These are phyloP conservation scores for Penicillium sp. DNA, from an alignment of 2,329 filamentous ascomycete species.

Conservation along the genomic window DNA sequence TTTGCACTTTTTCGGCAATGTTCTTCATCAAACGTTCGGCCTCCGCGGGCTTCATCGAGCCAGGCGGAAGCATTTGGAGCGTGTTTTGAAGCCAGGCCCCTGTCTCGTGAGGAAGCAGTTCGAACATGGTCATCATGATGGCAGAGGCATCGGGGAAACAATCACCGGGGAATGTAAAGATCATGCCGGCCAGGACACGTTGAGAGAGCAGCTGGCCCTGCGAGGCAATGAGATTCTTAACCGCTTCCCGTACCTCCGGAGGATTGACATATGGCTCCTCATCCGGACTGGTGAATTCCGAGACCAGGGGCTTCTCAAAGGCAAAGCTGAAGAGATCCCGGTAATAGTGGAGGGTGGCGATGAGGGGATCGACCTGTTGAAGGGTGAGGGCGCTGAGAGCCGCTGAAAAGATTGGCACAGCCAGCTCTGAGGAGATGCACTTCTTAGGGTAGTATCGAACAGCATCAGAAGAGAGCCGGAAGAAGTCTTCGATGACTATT, in stretches of 20 bases:
- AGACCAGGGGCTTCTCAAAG: conserved; percentile 58
- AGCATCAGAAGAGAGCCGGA: conserved; percentile 84
- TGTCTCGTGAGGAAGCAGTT: conserved; percentile 74
- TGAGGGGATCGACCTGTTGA: conserved; percentile 85
- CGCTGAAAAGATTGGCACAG: conserved; percentile 78
- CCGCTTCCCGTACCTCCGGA: conserved; percentile 62
- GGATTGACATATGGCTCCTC: conserved; percentile 55
- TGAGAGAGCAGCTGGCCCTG: conserved; percentile 77
- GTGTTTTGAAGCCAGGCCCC: conserved; percentile 78
- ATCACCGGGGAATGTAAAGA: conserved; percentile 96
- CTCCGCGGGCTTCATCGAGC: conserved; percentile 73
- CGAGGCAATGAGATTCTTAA: conserved; percentile 63
- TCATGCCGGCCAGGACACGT: conserved; percentile 92
- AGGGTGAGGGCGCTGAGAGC: conserved; percentile 79
- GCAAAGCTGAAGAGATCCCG: conserved; percentile 88
- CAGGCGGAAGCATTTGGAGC: conserved; percentile 73
- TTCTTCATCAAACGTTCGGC: conserved; percentile 72
- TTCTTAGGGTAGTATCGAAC: conserved; percentile 86
- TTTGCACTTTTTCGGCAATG: conserved; percentile 69
- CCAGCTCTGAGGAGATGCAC: conserved; percentile 70
- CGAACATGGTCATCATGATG: conserved; percentile 82
- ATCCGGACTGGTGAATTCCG: conserved; percentile 57
- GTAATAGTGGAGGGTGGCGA: conserved; percentile 86
- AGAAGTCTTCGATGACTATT: conserved; percentile 88
- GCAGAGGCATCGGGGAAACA: conserved; percentile 93